phyloP scores from a whole-genome alignment of 148 eudicot species.

The Pharnaceum exiguum region DNA sequence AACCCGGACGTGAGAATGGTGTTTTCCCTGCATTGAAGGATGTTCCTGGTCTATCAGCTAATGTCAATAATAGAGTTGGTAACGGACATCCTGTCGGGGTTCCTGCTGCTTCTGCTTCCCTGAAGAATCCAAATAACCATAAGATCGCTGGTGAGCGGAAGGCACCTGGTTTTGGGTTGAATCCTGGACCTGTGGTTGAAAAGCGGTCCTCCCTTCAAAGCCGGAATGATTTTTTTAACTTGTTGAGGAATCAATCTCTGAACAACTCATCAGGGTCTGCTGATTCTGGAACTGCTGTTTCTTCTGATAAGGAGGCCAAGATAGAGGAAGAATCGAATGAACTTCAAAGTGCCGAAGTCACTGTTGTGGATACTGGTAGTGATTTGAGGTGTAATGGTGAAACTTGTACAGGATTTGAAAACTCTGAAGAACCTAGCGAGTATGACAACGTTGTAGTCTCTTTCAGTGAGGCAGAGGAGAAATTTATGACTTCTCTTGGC shows the following conservation, averaged over 20 bases:
- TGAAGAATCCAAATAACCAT: conserved; percentile 26
- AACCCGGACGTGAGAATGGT: conserved; percentile 62
- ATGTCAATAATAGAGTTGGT: conserved; percentile 25
- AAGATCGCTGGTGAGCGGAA: conserved; percentile 37
- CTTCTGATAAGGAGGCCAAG: conserved; percentile 28
- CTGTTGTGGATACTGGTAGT: conserved; percentile 29
- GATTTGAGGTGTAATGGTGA: conserved; percentile 43
- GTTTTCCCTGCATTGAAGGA: conserved; percentile 34
- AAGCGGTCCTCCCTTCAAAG: conserved; percentile 60
- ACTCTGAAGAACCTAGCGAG: conserved; percentile 29
- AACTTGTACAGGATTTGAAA: conserved; percentile 14
- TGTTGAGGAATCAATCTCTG: conserved; percentile 68
- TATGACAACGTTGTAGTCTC: conserved; percentile 31
- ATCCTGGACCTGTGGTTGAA: conserved; percentile 33
- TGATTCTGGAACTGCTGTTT: conserved; percentile 29
- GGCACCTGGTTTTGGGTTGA: conserved; percentile 33
- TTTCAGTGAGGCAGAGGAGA: conserved; percentile 69
- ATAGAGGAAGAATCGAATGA: conserved; percentile 32
- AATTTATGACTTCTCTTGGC: conserved; percentile 81
- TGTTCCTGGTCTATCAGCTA: conserved; percentile 29
- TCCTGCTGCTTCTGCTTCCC: conserved; percentile 31
- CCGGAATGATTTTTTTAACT: conserved; percentile 77
- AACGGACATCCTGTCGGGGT: conserved; percentile 35
- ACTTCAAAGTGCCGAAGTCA: conserved; percentile 11
- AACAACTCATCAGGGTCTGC: conserved; percentile 17